Percentiles rank a stretch among this genome's conserved stretches.
Evolutionary conservation across 2,329 filamentous ascomycete genomes (phyloP).

Genomic region (Clonostachys solani): DNA sequence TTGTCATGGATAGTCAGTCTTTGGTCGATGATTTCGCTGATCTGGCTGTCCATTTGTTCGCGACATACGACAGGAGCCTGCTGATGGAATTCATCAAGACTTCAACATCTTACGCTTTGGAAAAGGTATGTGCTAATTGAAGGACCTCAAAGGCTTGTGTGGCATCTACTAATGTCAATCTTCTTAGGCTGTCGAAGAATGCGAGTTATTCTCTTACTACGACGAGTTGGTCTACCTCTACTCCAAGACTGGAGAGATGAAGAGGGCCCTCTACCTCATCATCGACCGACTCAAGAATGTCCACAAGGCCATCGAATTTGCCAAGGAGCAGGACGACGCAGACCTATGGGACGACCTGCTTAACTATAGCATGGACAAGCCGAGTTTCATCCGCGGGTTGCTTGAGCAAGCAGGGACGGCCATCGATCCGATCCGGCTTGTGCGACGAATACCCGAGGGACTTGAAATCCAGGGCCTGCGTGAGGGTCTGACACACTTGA

Average conservation of each 20-base stretch:
- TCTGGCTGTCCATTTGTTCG: conserved; percentile 80
- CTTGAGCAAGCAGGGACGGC: conserved; percentile 92
- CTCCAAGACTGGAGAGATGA: conserved; percentile 91
- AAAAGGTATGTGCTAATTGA: conserved; percentile 45
- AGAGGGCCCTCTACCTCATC: conserved; percentile 86
- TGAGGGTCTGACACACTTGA: conserved; percentile 84
- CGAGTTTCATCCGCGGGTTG: conserved; percentile 85
- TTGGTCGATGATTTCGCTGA: conserved; percentile 87
- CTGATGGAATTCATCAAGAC: conserved; percentile 84
- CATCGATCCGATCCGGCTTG: conserved; percentile 87
- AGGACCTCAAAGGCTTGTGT: not conserved
- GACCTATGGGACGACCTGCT: conserved; percentile 95
- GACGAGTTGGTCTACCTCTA: conserved; percentile 94
- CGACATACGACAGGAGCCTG: conserved; percentile 72
- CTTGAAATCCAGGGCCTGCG: conserved; percentile 87
- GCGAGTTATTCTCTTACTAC: conserved; percentile 76
- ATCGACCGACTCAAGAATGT: conserved; percentile 92
- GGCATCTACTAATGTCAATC: conserved; percentile 8
- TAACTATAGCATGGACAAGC: conserved; percentile 96
- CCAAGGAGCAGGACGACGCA: conserved; percentile 86
- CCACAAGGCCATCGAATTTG: conserved; percentile 87
- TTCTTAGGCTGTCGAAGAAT: conserved; percentile 63
- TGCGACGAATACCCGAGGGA: conserved; percentile 86
- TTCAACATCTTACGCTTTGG: conserved; percentile 85
- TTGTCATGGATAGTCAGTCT: conserved; percentile 55